Evolutionary conservation across 108 stramenopile genomes (phyloP).

Genomic region (Cyclotella baltica): DNA sequence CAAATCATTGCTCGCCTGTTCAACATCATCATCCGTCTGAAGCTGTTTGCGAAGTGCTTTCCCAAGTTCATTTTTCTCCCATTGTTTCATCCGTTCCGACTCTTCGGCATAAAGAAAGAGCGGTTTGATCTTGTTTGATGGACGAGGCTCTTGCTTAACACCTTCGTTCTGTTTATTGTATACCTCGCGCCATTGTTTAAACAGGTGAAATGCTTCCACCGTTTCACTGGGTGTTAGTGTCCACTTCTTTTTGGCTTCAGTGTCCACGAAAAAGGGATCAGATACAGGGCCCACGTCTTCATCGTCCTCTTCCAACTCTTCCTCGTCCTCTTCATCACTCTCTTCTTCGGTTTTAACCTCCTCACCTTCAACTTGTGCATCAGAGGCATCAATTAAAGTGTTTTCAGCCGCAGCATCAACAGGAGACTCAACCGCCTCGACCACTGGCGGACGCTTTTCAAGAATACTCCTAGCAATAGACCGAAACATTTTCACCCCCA

Average conservation of each 20-base stretch:
- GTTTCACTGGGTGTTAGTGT: constrained; percentile 37
- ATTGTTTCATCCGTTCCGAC: constrained; percentile 23
- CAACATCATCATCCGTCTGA: constrained; percentile 35
- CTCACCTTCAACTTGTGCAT: neutral
- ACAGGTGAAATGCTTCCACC: constrained; percentile 35
- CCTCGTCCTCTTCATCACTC: constrained; percentile 8
- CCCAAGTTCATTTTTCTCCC: constrained; percentile 23
- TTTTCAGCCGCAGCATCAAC: neutral
- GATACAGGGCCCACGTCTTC: too few species aligned
- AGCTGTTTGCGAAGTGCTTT: constrained; percentile 29
- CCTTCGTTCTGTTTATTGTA: constrained; percentile 17
- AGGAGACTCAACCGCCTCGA: too few species aligned
- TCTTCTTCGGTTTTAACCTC: constrained; percentile 11
- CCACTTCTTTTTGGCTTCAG: constrained; percentile 24
- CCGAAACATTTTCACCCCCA: constrained; percentile 31
- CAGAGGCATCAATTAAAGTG: neutral
- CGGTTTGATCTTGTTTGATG: constrained; percentile 33
- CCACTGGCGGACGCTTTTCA: constrained; percentile 13
- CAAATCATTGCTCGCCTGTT: constrained; percentile 44
- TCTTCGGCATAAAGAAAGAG: constrained; percentile 44
- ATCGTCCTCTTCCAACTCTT: neutral
- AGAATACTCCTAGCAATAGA: constrained; percentile 30
- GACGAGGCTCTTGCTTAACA: constrained; percentile 23
- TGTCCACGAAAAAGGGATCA: neutral
- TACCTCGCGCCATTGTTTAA: constrained; percentile 47